Evolutionary conservation across 1,284 basidiomycete species (phyloP).

Genomic region (Abortiporus biennis): DNA sequence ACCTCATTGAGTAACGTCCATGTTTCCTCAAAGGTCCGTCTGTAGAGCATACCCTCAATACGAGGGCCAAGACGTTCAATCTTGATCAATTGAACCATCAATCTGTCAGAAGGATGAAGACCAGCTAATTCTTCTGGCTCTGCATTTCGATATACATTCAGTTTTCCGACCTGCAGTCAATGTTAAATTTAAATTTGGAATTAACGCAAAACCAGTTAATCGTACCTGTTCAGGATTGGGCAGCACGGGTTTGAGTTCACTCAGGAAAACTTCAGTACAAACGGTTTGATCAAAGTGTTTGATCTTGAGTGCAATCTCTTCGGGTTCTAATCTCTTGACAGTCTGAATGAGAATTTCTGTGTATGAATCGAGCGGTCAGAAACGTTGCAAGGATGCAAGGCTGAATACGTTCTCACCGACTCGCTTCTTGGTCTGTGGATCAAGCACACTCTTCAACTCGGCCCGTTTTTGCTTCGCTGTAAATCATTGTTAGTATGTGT

Average conservation of each 20-base stretch:
- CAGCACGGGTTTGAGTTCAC: conserved; percentile 79
- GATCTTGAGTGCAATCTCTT: conserved; percentile 80
- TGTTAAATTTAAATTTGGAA: conserved; percentile 4
- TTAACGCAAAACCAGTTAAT: too few relatives aligned
- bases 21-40: conserved; percentile 79
- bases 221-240: conserved; percentile 85
- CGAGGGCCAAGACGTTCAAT: conserved; percentile 90
- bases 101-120: conserved; percentile 90
- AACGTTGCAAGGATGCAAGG: background rate
- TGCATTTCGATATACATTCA: conserved; percentile 86
- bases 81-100: conserved; percentile 97
- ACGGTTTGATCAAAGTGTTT: conserved; percentile 80
- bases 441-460: conserved; percentile 87
- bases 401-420: conserved; percentile 55
- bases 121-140: conserved; percentile 84
- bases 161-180: conserved; percentile 76
- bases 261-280: conserved; percentile 83
- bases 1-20: conserved; percentile 72
- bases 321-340: conserved; percentile 76
- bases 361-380: background rate
- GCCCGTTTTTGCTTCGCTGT: conserved; percentile 75
- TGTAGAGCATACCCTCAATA: conserved; percentile 93
- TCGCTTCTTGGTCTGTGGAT: conserved; percentile 84
- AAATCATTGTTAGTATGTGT: background rate
- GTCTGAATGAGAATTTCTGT: conserved; percentile 87